Evolutionary conservation across 352 stramenopile genomes (phyloP), one percentile per base, ranked within the genome.

Genomic region (Blastocystis sp.): DNA sequence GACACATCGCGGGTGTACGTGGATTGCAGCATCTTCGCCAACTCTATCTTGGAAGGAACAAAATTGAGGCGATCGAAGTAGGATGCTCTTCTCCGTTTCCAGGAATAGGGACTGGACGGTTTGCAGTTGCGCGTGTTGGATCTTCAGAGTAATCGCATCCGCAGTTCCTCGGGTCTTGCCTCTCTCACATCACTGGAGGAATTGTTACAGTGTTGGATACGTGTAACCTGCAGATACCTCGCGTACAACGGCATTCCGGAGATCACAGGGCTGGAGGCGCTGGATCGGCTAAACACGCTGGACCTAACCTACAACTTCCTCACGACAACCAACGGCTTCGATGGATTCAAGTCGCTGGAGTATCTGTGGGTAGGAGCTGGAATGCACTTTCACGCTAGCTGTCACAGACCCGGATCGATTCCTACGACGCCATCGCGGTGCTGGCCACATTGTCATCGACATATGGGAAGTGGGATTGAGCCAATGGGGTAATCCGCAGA

Each of bases 131-230:
- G 34, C 9, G 54, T 79, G 28, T 38, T 88, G 11, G 78, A 88
- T 34, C 60, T 88, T 2, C 78, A 88, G 45, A 88, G 78, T 28
- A 88, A 88, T 62, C 78, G 78, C 11, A 76, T 88, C 78, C 68
- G 64, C 42, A 63, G 57, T 65, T 63, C 68, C 6, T 2, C 42
- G 24, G 68, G 68, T 45, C 21, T 88, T 17, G 63, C 45, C 9
- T 45, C 64, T 3, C 64, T 88, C 9, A 19, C 40, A 14, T 65
- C 42, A 7, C 52, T 88, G 40, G n/a, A 88, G 38, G 78, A 88
- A 62, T 63, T 88, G 60, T 82, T 1, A 1, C 3, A 42, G 11
- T 68, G 11, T 10, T 57, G 28, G 40, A 60, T 24, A 9, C 6
- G n/a, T 9, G 14, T 38, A 7, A 82, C 6, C 28, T 3, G 6